Conservation (phyloP, 352 stramenopile genomes). For the Globisporangium spiculum region DNA sequence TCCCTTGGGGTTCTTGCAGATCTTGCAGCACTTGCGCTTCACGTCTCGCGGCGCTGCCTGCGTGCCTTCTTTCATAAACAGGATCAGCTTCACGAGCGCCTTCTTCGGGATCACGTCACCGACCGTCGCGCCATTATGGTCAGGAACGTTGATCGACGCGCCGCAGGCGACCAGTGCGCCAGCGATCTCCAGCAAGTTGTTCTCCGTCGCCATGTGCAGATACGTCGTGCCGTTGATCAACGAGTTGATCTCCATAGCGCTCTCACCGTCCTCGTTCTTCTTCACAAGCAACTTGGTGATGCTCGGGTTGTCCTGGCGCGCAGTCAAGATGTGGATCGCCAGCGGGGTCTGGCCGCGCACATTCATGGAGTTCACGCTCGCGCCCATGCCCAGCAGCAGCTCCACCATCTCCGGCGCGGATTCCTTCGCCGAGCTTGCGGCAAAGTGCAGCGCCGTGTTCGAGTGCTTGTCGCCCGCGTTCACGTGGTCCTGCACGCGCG, state of each 20-base stretch:
- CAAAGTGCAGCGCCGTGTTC: conserved; percentile 85
- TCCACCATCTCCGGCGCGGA: conserved; percentile 65
- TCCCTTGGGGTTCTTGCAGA: conserved; percentile 78
- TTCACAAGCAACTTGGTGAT: conserved; percentile 60
- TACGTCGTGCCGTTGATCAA: conserved; percentile 79
- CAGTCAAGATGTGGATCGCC: conserved; percentile 82
- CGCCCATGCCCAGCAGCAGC: conserved; percentile 60
- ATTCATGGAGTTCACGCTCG: conserved; percentile 63
- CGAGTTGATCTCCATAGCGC: conserved; percentile 45
- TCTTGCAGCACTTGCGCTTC: conserved; percentile 69
- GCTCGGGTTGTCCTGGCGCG: conserved; percentile 48
- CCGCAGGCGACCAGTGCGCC: conserved; percentile 62
- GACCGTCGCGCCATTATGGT: conserved; percentile 76
- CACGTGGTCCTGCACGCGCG: conserved; percentile 61
- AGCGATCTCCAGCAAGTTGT: conserved; percentile 60
- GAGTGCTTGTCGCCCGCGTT: conserved; percentile 73
- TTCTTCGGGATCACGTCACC: conserved; percentile 78
- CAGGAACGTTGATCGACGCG: conserved; percentile 81
- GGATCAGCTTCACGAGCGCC: conserved; percentile 72
- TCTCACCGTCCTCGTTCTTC: conserved; percentile 16
- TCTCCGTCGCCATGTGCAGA: conserved; percentile 79
- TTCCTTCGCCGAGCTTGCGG: conserved; percentile 57
- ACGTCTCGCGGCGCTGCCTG: conserved; percentile 54
- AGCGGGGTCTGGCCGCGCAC: conserved; percentile 81
- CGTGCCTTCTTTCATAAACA: conserved; percentile 74